A percentile compares a stretch with the other conserved stretches of the same genome.
phyloP scores from a whole-genome alignment of 768 basidiomycete genomes.

The Mycena amicta region DNA sequence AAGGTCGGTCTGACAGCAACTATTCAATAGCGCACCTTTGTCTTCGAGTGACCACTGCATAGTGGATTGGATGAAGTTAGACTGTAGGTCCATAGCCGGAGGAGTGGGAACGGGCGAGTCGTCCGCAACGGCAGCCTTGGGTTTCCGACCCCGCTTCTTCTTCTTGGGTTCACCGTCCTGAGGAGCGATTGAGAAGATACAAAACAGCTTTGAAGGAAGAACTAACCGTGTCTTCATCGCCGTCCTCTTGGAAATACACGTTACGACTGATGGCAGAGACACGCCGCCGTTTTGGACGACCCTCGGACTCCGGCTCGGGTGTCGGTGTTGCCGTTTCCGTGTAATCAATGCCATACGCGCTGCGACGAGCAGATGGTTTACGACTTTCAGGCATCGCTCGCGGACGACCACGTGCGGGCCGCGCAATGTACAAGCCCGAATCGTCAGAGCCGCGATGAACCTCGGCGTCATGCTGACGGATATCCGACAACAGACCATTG shows the following conservation, averaged over 20 bases:
- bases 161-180: slow-evolving; percentile 34
- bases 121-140: slow-evolving; percentile 26
- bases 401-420: slow-evolving; percentile 31
- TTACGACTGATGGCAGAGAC: slow-evolving; percentile 9
- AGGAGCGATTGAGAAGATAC: slow-evolving; percentile 4
- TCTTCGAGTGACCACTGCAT: slow-evolving; percentile 69
- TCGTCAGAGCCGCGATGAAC: slow-evolving; percentile 39
- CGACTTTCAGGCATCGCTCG: slow-evolving; percentile 22
- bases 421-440: slow-evolving; percentile 38
- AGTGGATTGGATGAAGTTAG: slow-evolving; percentile 30
- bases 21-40: slow-evolving; percentile 46
- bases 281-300: slow-evolving; percentile 35
- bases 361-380: slow-evolving; percentile 16
- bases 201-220: slow-evolving; percentile 3
- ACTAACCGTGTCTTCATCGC: slow-evolving; percentile 19
- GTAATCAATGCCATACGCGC: slow-evolving; percentile 35
- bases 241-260: slow-evolving; percentile 12
- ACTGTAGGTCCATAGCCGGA: slow-evolving; percentile 22
- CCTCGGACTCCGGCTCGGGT: slow-evolving; percentile 43
- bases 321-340: slow-evolving; percentile 47
- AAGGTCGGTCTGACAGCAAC: neutral
- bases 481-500: slow-evolving; percentile 80
- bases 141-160: slow-evolving; percentile 36
- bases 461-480: slow-evolving; percentile 73
- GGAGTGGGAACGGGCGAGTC: slow-evolving; percentile 23